Percentiles rank a stretch among this genome's conserved stretches.
Conservation (phyloP, 2,329 filamentous ascomycete genomes). For the Ophiostoma triangulosporum region DNA sequence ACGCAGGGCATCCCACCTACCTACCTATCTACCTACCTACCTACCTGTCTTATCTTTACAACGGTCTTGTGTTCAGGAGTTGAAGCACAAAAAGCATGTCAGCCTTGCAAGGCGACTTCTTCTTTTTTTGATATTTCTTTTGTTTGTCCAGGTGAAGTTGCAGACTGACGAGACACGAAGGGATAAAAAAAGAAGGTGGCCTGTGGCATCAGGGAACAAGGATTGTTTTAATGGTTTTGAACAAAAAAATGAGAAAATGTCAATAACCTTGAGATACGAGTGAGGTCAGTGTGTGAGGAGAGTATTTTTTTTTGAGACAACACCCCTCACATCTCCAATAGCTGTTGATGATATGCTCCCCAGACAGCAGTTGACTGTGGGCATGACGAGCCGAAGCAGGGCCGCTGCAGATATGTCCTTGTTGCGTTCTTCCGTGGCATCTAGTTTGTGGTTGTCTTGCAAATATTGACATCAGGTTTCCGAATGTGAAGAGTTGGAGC, state of each 20-base stretch:
- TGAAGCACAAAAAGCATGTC: constrained; percentile 1
- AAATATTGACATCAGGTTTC: no score
- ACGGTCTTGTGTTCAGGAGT: background rate
- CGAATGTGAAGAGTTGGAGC: no score
- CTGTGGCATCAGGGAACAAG: background rate
- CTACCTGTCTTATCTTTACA: background rate
- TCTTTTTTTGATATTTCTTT: background rate
- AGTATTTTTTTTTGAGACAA: no score
- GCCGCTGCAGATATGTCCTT: no score
- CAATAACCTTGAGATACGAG: background rate
- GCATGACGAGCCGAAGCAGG: no score
- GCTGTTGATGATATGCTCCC: no score
- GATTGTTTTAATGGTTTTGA: background rate
- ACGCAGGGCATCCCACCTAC: background rate
- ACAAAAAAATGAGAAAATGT: background rate
- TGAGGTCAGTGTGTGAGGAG: no score
- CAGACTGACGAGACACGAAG: background rate
- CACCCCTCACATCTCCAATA: no score
- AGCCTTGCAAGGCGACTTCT: background rate
- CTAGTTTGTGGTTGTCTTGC: no score
- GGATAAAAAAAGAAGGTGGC: background rate
- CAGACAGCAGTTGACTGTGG: no score
- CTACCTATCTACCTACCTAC: no score
- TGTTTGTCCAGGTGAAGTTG: background rate
- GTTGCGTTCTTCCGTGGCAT: no score